These are phyloP conservation scores for Ganoderma sp. DNA, from an alignment of 1,284 basidiomycete species.

Conservation along the genomic window DNA sequence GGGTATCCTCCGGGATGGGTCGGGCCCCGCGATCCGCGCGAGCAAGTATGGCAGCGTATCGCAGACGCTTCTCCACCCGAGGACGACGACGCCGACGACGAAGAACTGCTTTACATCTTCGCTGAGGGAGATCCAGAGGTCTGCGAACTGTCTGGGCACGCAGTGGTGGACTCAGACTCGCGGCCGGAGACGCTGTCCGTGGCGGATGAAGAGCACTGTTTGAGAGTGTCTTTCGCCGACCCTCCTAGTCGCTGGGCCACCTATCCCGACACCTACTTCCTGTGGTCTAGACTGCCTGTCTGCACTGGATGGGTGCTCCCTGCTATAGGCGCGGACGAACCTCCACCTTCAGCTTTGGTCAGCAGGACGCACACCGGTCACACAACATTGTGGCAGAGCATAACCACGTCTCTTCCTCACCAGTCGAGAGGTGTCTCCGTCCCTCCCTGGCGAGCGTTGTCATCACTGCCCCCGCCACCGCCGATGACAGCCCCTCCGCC, in stretches of 20 bases:
- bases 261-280: constrained; percentile 67
- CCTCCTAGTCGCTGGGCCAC: constrained; percentile 58
- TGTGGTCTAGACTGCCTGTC: constrained; percentile 57
- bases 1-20: constrained; percentile 80
- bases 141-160: constrained; percentile 33
- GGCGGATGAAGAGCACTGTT: constrained; percentile 9
- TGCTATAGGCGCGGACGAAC: constrained; percentile 8
- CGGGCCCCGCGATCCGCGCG: constrained; percentile 55
- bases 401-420: too few relatives aligned
- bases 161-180: constrained; percentile 30
- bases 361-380: constrained; percentile 49
- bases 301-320: constrained; percentile 54
- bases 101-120: constrained; percentile 44
- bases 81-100: constrained; percentile 30
- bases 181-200: constrained; percentile 17
- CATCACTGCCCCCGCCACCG: neutral
- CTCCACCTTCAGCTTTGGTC: constrained; percentile 20
- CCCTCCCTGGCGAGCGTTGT: constrained; percentile 27
- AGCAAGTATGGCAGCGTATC: constrained; percentile 50
- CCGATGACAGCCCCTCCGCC: constrained; percentile 13
- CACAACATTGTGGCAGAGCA: constrained; percentile 35
- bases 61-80: constrained; percentile 25
- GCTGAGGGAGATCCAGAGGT: constrained; percentile 47
- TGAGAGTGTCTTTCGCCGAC: constrained; percentile 1
- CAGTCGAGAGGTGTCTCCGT: too few relatives aligned